phyloP scores from a whole-genome alignment of 2,329 filamentous ascomycete species.

The Moelleriella libera region DNA sequence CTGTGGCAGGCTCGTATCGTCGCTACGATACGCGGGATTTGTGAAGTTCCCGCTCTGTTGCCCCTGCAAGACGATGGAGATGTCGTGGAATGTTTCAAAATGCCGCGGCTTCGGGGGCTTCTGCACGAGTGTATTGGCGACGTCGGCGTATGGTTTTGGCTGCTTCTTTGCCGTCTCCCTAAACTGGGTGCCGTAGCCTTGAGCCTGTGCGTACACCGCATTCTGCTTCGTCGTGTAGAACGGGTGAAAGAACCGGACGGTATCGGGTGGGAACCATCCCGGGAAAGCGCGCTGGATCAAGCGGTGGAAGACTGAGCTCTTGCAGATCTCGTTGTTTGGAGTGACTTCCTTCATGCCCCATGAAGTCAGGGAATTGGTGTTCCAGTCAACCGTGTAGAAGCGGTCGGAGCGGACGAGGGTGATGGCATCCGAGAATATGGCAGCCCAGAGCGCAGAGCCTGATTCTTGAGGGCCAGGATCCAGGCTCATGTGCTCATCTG shows the following conservation, averaged over 20 bases:
- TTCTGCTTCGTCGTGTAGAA: constrained; percentile 10
- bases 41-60: background rate
- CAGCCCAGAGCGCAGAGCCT: constrained; percentile 36
- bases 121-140: background rate
- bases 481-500: constrained; percentile 29
- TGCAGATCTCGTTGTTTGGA: constrained; percentile 6
- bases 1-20: background rate
- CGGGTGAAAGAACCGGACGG: constrained; percentile 10
- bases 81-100: background rate
- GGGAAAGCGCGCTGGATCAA: constrained; percentile 10
- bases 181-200: constrained; percentile 5
- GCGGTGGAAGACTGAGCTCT: constrained; percentile 11
- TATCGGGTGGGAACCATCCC: constrained; percentile 8
- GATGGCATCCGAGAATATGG: constrained; percentile 57
- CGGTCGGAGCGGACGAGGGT: constrained; percentile 54
- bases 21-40: background rate
- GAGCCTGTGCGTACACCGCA: constrained; percentile 4
- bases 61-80: background rate
- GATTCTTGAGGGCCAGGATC: constrained; percentile 53
- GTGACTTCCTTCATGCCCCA: constrained; percentile 9
- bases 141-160: background rate
- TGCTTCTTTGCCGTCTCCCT: background rate
- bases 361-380: constrained; percentile 19
- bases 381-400: constrained; percentile 43
- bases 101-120: background rate